Percentiles rank a stretch among this genome's conserved stretches.
Conservation (phyloP, 208 protist species). For the Trypanosoma vivax region DNA sequence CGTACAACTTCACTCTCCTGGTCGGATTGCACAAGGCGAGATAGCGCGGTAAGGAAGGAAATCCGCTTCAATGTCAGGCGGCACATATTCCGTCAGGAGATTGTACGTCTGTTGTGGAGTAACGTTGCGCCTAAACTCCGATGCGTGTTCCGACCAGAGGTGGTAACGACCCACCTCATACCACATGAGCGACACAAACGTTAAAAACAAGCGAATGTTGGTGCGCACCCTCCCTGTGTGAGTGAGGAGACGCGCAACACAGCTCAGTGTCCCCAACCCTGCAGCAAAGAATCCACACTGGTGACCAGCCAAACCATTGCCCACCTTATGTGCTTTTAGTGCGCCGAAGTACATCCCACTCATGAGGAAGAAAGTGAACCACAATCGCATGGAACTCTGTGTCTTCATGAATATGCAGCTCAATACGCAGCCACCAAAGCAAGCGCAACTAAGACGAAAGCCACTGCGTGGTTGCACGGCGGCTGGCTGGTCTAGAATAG, state of each 20-base stretch:
- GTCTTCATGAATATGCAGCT: constrained; percentile 73
- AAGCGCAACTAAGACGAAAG: constrained; percentile 33
- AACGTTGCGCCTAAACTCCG: constrained; percentile 51
- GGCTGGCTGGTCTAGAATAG: constrained; percentile 40
- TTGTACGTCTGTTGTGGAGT: constrained; percentile 60
- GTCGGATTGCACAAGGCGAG: constrained; percentile 6
- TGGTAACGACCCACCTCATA: constrained; percentile 83
- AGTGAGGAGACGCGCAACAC: constrained; percentile 38
- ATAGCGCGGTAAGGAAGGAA: constrained; percentile 43
- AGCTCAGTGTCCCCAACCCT: constrained; percentile 67
- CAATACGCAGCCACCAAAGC: constrained; percentile 40
- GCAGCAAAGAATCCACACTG: constrained; percentile 81
- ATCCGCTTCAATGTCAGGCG: constrained; percentile 37
- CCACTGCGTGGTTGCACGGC: constrained; percentile 50
- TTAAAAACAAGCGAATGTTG: constrained; percentile 29
- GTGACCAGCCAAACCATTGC: constrained; percentile 78
- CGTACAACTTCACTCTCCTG: no score
- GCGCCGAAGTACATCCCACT: constrained; percentile 70
- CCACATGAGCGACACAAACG: constrained; percentile 65
- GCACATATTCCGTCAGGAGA: constrained; percentile 69
- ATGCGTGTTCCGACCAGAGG: constrained; percentile 65
- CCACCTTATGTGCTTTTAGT: constrained; percentile 80
- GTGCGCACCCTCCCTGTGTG: constrained; percentile 24
- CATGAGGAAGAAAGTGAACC: constrained; percentile 76
- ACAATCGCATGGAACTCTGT: constrained; percentile 77